Conservation (phyloP, 192 early-diverging fungal species). For the Podila epigama region DNA sequence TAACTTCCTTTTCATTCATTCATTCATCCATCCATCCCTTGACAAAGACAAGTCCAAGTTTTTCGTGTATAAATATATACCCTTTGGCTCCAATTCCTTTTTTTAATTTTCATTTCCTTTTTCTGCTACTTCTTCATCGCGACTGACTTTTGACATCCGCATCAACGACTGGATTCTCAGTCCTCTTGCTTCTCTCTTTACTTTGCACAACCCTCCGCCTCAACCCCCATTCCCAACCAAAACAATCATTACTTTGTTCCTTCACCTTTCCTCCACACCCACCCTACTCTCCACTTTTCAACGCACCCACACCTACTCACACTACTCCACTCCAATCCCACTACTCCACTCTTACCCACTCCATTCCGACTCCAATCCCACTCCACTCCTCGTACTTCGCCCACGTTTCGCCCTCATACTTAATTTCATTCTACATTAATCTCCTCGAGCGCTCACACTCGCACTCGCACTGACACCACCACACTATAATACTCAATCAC, state of each 20-base stretch:
- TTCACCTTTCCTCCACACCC: too few relatives aligned
- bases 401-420: neutral
- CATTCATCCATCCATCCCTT: neutral
- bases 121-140: neutral
- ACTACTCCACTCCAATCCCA: neutral
- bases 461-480: neutral
- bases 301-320: too few relatives aligned
- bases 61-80: too few relatives aligned
- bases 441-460: neutral
- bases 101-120: neutral
- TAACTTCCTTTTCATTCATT: neutral
- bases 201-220: too few relatives aligned
- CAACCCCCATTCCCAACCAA: too few relatives aligned
- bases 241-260: neutral
- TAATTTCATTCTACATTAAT: neutral
- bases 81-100: neutral
- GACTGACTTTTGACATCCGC: too few relatives aligned
- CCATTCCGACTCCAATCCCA: neutral
- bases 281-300: neutral
- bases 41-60: neutral
- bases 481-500: neutral
- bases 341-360: neutral
- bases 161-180: conserved; percentile 3
- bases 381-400: neutral
- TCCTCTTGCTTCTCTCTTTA: neutral